Percentiles rank a stretch among this genome's conserved stretches.
These are phyloP conservation scores for Saksenaea vasiformis DNA, from an alignment of 371 early-diverging fungal species.

Conservation along the genomic window DNA sequence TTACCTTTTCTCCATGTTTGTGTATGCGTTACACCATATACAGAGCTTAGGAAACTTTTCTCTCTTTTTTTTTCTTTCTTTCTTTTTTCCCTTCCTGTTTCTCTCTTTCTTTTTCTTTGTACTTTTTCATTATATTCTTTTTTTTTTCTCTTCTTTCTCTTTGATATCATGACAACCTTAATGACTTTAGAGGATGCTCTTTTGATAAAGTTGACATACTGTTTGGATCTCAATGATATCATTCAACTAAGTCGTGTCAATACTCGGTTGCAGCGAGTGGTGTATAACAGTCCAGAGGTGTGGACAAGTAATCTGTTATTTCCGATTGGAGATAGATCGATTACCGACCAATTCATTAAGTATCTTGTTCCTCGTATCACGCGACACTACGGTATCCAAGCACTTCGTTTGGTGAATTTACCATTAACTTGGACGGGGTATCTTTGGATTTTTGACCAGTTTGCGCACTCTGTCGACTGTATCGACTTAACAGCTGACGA, in stretches of 20 bases:
- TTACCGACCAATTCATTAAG: conserved; percentile 38
- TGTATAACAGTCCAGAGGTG: conserved; percentile 32
- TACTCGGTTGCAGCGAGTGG: conserved; percentile 13
- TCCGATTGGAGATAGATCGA: conserved; percentile 24
- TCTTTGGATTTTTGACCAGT: conserved; percentile 46
- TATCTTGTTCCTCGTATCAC: conserved; percentile 35
- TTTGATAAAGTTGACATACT: conserved; percentile 10
- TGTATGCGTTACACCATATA: background rate
- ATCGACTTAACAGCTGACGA: conserved; percentile 26
- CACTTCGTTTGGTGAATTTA: conserved; percentile 29
- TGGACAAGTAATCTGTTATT: conserved; percentile 38
- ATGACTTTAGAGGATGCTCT: conserved; percentile 4
- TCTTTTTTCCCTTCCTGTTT: conserved; percentile 7
- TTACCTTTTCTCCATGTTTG: background rate
- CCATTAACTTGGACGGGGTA: conserved; percentile 40
- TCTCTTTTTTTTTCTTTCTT: conserved; percentile 11
- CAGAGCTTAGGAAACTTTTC: background rate
- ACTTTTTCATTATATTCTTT: conserved; percentile 5
- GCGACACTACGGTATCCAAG: conserved; percentile 37
- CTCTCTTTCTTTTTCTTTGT: conserved; percentile 2
- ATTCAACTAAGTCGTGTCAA: conserved; percentile 16
- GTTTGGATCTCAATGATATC: conserved; percentile 18
- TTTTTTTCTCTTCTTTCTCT: conserved; percentile 1
- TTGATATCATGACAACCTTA: background rate
- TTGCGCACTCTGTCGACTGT: conserved; percentile 40